Evolutionary conservation across 1,284 basidiomycete species (phyloP).

Genomic region (Rugiboletus extremiorientalis): DNA sequence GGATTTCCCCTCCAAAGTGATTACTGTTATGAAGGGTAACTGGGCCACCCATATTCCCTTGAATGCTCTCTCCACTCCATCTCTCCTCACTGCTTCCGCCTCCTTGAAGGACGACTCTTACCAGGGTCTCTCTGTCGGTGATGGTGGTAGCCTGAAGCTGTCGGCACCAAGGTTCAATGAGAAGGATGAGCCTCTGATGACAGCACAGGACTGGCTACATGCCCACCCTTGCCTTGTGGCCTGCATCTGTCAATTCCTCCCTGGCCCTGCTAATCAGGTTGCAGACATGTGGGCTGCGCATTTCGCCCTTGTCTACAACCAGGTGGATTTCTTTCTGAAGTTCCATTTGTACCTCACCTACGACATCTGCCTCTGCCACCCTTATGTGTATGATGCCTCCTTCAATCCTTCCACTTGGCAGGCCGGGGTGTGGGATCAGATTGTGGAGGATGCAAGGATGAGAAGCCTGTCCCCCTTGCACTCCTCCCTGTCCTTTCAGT

Average conservation of each 20-base stretch:
- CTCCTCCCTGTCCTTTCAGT: too few species aligned
- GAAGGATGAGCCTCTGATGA: not conserved
- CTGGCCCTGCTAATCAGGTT: not conserved
- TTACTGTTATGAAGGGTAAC: not conserved
- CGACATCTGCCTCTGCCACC: not conserved
- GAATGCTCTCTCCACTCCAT: not conserved
- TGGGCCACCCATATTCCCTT: not conserved
- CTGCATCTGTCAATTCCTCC: not conserved
- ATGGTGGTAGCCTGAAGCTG: not conserved
- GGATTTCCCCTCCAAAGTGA: not conserved
- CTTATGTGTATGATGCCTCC: not conserved
- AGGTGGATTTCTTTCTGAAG: not conserved
- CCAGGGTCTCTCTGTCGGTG: not conserved
- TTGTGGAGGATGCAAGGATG: not conserved
- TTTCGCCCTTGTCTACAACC: not conserved
- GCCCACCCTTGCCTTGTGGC: not conserved
- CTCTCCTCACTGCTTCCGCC: fast-evolving
- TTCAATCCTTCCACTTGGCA: not conserved
- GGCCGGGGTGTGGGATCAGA: not conserved
- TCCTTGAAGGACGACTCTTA: not conserved
- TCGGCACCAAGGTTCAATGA: not conserved
- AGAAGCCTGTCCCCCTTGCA: too few species aligned
- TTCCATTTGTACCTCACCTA: not conserved
- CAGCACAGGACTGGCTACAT: not conserved
- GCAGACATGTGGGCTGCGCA: not conserved